Evolutionary conservation across 768 basidiomycete species (phyloP).

Genomic region (Agrocybe praecox): DNA sequence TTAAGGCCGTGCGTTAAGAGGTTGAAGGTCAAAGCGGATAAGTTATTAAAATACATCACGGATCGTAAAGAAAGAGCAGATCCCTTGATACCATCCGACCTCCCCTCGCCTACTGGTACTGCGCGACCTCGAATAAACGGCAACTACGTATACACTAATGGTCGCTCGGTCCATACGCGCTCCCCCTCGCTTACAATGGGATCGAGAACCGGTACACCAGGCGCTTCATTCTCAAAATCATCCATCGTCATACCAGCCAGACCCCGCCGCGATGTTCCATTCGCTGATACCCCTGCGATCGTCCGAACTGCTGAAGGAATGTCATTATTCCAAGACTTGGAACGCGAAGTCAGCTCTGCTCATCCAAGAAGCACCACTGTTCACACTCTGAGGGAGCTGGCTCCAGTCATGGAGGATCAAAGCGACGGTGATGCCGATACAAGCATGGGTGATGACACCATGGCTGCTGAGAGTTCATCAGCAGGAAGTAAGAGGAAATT

Average conservation of each 20-base stretch:
- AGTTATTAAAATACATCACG: conserved; percentile 84
- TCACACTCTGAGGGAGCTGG: conserved; percentile 38
- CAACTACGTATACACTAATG: conserved; percentile 47
- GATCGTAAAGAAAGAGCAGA: conserved; percentile 84
- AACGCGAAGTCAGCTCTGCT: conserved; percentile 44
- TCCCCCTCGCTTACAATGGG: conserved; percentile 34
- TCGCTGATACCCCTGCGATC: conserved; percentile 70
- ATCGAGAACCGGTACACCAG: conserved; percentile 27
- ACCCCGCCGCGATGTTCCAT: conserved; percentile 47
- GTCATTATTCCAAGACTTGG: conserved; percentile 63
- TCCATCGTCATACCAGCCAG: conserved; percentile 24
- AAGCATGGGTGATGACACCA: conserved; percentile 20
- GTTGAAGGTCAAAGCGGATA: conserved; percentile 82
- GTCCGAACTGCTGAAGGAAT: conserved; percentile 76
- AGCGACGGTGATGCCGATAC: conserved; percentile 19
- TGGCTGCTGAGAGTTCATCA: conserved; percentile 27
- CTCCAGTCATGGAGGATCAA: conserved; percentile 36
- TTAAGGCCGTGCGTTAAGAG: conserved; percentile 81
- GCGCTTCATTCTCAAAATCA: conserved; percentile 15
- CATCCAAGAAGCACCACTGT: conserved; percentile 19
- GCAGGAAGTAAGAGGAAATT: conserved; percentile 70
- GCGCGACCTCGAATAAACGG: conserved; percentile 42
- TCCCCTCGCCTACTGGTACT: conserved; percentile 32
- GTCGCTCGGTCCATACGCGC: conserved; percentile 35
- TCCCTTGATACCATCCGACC: conserved; percentile 59